Base-by-base conservation (phyloP, 306 rosid species). In the Acacia acuminata region DNA sequence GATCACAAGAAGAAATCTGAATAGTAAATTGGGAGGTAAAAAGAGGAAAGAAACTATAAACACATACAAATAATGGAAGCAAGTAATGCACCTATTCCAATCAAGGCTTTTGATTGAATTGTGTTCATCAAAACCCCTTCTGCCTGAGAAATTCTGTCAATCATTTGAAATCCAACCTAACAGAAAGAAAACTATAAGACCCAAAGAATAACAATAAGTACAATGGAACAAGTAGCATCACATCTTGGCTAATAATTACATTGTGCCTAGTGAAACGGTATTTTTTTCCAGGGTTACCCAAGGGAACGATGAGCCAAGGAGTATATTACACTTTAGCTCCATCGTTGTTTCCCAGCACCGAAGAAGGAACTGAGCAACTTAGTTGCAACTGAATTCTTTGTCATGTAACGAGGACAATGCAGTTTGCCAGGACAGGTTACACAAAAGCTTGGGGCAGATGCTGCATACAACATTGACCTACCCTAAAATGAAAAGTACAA, bases 201-300 rank as follows among this genome's bases (percentile, higher is more conserved):
- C 61, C 48, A 51, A 36, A 10, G 42, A 17, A 67, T 71, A 53
- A 38, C 71, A 53, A 80, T 24, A 74, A 44, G 64, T 40, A 40
- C 7, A 56, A 25, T 42, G 8, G 68, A 76, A 16, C 24, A 85
- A 63, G 61, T 19, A 81, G 75, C 16, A 48, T 27, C 34, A 72
- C 14, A 68, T 71, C 71, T 12, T 69, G 40, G 32, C 4, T 77
- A 32, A 30, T 3, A 16, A 38, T 77, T 92, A 96, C 99, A 84
- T 93, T 96, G 93, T 96, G 99, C 79, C 99, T 88, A 11, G 99
- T 93, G 65, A 94, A 96, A 50, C 92, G 93, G 84, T 93, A 96
- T 86, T 93, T 92, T 79, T 87, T 90, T 63, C 98, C 99, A 8
- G 98, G 99, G 85, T 95, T 95, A 47, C 99, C 99, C 95, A 95